These are phyloP conservation scores for Macrocystidia cucumis DNA, from an alignment of 1,284 basidiomycete species.

Conservation along the genomic window DNA sequence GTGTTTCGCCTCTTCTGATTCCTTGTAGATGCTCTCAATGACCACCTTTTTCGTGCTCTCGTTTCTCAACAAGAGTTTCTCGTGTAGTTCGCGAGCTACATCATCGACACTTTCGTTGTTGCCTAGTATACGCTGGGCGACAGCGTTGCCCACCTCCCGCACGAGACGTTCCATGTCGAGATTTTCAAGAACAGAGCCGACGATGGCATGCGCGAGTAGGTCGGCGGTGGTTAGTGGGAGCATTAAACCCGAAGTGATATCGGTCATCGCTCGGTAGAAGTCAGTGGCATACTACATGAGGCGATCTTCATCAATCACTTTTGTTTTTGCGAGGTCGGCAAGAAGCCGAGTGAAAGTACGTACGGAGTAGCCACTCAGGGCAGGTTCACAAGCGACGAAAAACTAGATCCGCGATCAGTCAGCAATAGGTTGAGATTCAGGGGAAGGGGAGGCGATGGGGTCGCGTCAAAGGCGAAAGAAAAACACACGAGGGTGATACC, in stretches of 20 bases:
- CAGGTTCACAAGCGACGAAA: constrained; percentile 98
- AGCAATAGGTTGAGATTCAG: neutral
- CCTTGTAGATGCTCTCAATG: constrained; percentile 94
- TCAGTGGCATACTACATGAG: constrained; percentile 77
- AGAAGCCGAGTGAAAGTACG: constrained; percentile 19
- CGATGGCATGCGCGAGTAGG: constrained; percentile 94
- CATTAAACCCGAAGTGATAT: constrained; percentile 92
- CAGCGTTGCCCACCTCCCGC: constrained; percentile 87
- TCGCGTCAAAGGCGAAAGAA: neutral
- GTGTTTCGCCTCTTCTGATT: constrained; percentile 80
- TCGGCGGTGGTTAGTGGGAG: constrained; percentile 95
- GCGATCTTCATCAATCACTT: constrained; percentile 15
- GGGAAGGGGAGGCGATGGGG: neutral
- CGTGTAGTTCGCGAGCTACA: constrained; percentile 89
- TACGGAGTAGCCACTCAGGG: constrained; percentile 88
- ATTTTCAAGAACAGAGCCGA: constrained; percentile 95
- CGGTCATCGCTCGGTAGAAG: constrained; percentile 90
- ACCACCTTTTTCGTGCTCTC: constrained; percentile 96
- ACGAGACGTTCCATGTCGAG: constrained; percentile 98
- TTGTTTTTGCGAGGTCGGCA: constrained; percentile 7
- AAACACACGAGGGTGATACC: constrained; percentile 82
- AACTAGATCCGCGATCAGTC: constrained; percentile 46
- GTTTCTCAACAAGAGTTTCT: constrained; percentile 85
- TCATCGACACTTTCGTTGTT: constrained; percentile 94
- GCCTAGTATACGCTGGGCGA: constrained; percentile 85